Conservation (phyloP, 78 protist genomes). For the Trichosphaerium sp. region DNA sequence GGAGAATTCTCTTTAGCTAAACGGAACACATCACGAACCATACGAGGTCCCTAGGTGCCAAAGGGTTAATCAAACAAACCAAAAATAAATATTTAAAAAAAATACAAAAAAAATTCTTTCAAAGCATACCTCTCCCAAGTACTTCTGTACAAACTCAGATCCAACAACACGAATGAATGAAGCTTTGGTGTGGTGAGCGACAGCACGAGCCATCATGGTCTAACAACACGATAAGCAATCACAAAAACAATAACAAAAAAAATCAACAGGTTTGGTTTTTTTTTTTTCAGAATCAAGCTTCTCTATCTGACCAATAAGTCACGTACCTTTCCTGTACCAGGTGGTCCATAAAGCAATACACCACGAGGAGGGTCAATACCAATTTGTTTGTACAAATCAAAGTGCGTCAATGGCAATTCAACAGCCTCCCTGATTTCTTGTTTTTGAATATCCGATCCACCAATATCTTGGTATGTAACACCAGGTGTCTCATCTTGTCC, state of each 20-base stretch:
- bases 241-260: neutral
- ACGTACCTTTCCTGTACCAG: conserved; percentile 83
- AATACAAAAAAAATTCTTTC: too few relatives aligned
- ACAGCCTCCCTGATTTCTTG: conserved; percentile 99
- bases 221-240: conserved; percentile 28
- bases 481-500: conserved; percentile 66
- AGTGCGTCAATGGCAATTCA: conserved; percentile 96
- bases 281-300: too few relatives aligned
- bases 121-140: conserved; percentile 99
- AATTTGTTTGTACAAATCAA: conserved; percentile 83
- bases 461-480: conserved; percentile 53
- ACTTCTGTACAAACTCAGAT: conserved; percentile 99
- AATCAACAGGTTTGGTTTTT: neutral
- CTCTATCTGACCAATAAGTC: neutral
- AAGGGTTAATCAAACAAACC: too few relatives aligned
- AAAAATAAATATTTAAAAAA: too few relatives aligned
- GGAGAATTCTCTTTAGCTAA: conserved; percentile 98
- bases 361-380: conserved; percentile 99
- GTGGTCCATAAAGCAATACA: conserved; percentile 98
- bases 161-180: conserved; percentile 95
- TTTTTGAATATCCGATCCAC: conserved; percentile 98
- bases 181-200: conserved; percentile 99
- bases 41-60: conserved; percentile 99
- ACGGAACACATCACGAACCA: conserved; percentile 99
- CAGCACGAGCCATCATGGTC: conserved; percentile 97